These are phyloP conservation scores for Gaillardinia entomophila DNA, from an alignment of 805 yeast genomes.

Conservation along the genomic window DNA sequence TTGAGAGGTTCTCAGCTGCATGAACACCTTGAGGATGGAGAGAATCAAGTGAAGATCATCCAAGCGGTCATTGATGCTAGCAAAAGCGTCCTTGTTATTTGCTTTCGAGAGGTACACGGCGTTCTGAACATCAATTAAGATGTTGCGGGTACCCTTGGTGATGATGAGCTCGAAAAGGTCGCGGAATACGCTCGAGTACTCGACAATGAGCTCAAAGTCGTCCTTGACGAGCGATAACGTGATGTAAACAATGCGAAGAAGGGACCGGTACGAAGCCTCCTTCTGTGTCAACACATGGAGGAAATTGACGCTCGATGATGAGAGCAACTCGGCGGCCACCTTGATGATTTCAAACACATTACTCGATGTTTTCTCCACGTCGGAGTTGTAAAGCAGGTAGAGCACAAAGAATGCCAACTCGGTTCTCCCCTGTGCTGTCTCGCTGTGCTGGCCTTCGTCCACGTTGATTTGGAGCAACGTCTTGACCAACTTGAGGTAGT, in stretches of 20 bases:
- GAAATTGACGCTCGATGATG: slow-evolving; percentile 46
- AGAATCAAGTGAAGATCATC: slow-evolving; percentile 63
- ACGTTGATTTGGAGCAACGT: slow-evolving; percentile 47
- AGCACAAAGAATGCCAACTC: slow-evolving; percentile 58
- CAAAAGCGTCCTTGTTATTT: slow-evolving; percentile 23
- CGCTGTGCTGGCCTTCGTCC: slow-evolving; percentile 47
- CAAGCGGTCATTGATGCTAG: slow-evolving; percentile 41
- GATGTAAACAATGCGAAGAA: slow-evolving; percentile 53
- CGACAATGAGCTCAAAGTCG: slow-evolving; percentile 34
- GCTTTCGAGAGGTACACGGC: slow-evolving; percentile 38
- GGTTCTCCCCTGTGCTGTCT: slow-evolving; percentile 54
- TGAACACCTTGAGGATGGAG: slow-evolving; percentile 56
- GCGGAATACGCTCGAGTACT: slow-evolving; percentile 45
- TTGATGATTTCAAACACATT: slow-evolving; percentile 37
- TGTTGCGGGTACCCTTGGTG: slow-evolving; percentile 57
- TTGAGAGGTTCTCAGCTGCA: slow-evolving; percentile 42
- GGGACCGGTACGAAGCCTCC: slow-evolving; percentile 42
- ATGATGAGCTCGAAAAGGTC: slow-evolving; percentile 59
- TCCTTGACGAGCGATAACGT: slow-evolving; percentile 39
- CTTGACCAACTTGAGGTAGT: slow-evolving; percentile 29
- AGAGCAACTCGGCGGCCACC: slow-evolving; percentile 39
- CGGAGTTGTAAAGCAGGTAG: slow-evolving; percentile 32
- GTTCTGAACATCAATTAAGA: slow-evolving; percentile 54
- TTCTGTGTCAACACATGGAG: slow-evolving; percentile 33
- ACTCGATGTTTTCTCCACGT: slow-evolving; percentile 23